Base-by-base conservation (phyloP, 208 protist species). In the Leishmania lainsoni region DNA sequence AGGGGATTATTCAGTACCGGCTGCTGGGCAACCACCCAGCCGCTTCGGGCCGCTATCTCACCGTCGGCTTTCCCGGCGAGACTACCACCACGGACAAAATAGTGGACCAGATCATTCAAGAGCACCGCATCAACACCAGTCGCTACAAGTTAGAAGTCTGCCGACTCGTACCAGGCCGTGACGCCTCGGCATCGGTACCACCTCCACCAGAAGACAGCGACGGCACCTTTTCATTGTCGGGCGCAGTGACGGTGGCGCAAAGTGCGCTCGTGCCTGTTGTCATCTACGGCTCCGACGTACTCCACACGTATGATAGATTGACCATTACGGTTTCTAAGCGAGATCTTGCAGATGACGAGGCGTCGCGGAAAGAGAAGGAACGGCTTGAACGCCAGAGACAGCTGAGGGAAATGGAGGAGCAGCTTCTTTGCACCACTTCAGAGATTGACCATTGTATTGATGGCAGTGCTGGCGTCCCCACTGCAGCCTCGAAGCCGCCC, bases 1-100 rank as follows among this genome's bases (percentile, higher is more conserved):
- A 97, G 84, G 90, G 91, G 20, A 87, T 97, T 3, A 83, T 97
- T 58, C 93, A 92, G 84, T 97, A 94, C 71, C 82, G 91, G 29
- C 79, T 97, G 10, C 72, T 97, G 5, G 93, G 93, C 75, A 85
- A 84, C 61, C 93, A 97, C 83, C 93, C 93, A 22, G 93, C 91
- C 32, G 91, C 91, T 20, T 95, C 92, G 51, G 93, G 91, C 16
- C 86, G 91, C 29, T 90, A 94, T 75, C 76, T 91, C 66, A 95
- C 86, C 58, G 81, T 91, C 42, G 89, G 91, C 59, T 97, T 97
- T 76, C 81, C 86, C 6, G 93, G 93, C 32, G 87, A 90, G 39
- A 73, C 81, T 5, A 88, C 91, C 42, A 75, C 85, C 22, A 59
- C 89, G 5, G 76, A 81, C 20, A 75, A 84, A 29, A n/a, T 97